A percentile compares a stretch with the other conserved stretches of the same genome.
phyloP scores from a whole-genome alignment of 2,329 filamentous ascomycete species.

The Ophiostoma sp. region DNA sequence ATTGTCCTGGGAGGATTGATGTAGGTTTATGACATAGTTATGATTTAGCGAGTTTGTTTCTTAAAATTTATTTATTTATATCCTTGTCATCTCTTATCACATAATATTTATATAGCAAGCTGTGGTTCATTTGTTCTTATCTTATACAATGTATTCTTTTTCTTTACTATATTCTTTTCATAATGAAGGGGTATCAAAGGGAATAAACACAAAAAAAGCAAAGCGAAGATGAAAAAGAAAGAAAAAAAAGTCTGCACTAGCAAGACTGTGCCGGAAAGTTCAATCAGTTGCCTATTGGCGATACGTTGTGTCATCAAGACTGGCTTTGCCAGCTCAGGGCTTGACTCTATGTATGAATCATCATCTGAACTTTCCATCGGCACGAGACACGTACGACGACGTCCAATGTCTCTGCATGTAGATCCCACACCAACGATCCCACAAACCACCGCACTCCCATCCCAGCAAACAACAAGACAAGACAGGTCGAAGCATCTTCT shows the following conservation, averaged over 20 bases:
- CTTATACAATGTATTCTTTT: neutral
- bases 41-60: conserved; percentile 6
- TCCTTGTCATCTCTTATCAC: neutral
- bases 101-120: neutral
- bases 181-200: neutral
- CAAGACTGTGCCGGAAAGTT: conserved; percentile 28
- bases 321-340: conserved; percentile 65
- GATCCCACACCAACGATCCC: conserved; percentile 9
- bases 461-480: conserved; percentile 10
- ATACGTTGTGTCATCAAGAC: conserved; percentile 39
- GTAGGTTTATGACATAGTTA: conserved; percentile 35
- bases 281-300: conserved; percentile 40
- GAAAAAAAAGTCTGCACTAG: neutral
- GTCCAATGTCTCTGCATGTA: neutral
- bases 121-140: neutral
- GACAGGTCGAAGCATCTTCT: conserved; percentile 17
- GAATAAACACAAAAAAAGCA: neutral
- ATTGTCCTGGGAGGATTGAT: conserved; percentile 85
- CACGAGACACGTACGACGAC: no score
- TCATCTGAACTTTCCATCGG: conserved; percentile 63
- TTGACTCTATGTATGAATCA: conserved; percentile 99
- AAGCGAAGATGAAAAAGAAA: neutral
- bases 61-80: neutral
- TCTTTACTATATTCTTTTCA: neutral
- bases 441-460: neutral